phyloP scores from a whole-genome alignment of 371 early-diverging fungal species.

The Mucor saturninus region DNA sequence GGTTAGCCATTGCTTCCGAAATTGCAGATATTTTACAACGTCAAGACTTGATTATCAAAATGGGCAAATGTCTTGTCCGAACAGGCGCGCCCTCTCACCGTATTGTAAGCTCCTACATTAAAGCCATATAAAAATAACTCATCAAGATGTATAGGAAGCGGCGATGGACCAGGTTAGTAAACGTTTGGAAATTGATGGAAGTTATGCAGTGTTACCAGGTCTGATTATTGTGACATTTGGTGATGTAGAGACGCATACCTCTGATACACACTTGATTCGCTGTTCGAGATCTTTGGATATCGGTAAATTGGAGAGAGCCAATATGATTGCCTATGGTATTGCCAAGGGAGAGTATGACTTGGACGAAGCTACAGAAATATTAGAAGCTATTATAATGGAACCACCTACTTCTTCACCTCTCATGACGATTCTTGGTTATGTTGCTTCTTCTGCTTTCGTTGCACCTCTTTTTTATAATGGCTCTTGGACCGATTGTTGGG shows the following conservation, averaged over 20 bases:
- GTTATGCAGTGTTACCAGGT: slow-evolving; percentile 66
- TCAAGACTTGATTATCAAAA: slow-evolving; percentile 71
- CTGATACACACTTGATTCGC: slow-evolving; percentile 73
- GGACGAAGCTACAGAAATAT: slow-evolving; percentile 58
- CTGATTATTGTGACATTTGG: slow-evolving; percentile 74
- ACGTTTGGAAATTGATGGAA: slow-evolving; percentile 62
- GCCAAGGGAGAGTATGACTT: slow-evolving; percentile 51
- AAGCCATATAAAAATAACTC: no score
- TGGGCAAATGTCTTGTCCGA: slow-evolving; percentile 69
- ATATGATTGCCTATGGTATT: slow-evolving; percentile 56
- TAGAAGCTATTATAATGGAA: slow-evolving; percentile 61
- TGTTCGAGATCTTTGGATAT: slow-evolving; percentile 63
- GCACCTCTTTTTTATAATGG: slow-evolving; percentile 71
- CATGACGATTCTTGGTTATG: slow-evolving; percentile 58
- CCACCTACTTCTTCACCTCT: slow-evolving; percentile 57
- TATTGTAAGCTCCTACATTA: slow-evolving; percentile 44
- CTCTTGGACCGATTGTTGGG: slow-evolving; percentile 65
- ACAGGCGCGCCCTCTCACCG: slow-evolving; percentile 83
- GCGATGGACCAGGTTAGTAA: slow-evolving; percentile 63
- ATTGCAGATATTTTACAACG: slow-evolving; percentile 64
- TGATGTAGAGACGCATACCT: slow-evolving; percentile 73
- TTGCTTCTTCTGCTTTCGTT: slow-evolving; percentile 60
- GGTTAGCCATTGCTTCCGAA: slow-evolving; percentile 38
- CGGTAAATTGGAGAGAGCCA: slow-evolving; percentile 62
- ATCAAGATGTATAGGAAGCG: slow-evolving; percentile 48